Base-by-base conservation (phyloP, 2,329 filamentous ascomycete genomes). In the Magnaporthiopsis poae region DNA sequence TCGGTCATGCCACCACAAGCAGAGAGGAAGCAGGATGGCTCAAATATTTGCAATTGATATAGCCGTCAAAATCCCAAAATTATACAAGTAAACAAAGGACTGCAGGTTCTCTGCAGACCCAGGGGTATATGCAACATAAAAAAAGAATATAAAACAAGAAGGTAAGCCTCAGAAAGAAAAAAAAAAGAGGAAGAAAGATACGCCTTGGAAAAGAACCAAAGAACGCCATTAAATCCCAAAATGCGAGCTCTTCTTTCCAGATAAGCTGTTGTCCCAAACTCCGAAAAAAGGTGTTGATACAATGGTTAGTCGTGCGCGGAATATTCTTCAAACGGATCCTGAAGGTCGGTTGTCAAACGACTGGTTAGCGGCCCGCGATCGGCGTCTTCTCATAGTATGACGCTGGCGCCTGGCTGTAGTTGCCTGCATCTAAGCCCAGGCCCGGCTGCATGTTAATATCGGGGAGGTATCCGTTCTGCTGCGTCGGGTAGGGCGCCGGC, bases 401-500 rank as follows among this genome's bases (percentile, higher is more conserved):
- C 15, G 27, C 31, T 5, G 61, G 18, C 21, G 18, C 21, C 27
- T 33, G 21, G 13, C 33, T 13, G 61, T 62, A 62, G 61, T 62
- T 33, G 31, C 61, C 31, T 5, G 25, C 35, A 35, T 39, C 61
- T 21, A 65, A 35, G 21, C 64, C 64, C 11, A 65, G 60, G n/a
- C 64, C 64, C 36, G 46, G 46, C 46, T 56, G 46, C 18, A 7
- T 11, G 46, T 56, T 25, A 56, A 25, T 11, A 21, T 62, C 2
- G 29, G 27, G 33, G 33, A 33, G 12, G 33, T n/a, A 33, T 33
- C 33, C 36, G 61, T 21, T 36, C 31, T 56, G 46, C n/a, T 65
- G 46, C 64, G 35, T 65, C 59, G 31, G 33, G 64, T 65, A 65
- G n/a, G 64, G 64, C 52, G 39, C 33, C 21, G 52, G 46, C 29